phyloP scores from a whole-genome alignment of 1,139 yeast genomes.

The Taiozyma sp. region DNA sequence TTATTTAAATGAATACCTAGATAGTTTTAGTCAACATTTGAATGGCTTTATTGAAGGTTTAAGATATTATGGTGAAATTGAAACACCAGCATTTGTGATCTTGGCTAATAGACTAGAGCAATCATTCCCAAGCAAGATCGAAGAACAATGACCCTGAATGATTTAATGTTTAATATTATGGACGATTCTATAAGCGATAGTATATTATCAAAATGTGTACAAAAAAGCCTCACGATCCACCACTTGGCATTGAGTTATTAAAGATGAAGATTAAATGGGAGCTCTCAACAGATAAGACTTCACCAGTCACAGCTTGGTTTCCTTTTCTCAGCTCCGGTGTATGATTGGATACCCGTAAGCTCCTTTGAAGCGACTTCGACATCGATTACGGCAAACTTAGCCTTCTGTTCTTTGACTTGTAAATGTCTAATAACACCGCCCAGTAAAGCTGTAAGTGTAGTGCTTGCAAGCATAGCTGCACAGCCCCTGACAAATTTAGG shows the following conservation, averaged over 20 bases:
- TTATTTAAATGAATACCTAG: slow-evolving; percentile 47
- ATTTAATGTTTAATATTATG: not conserved
- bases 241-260: not conserved
- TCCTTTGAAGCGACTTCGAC: not conserved
- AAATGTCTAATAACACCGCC: slow-evolving; percentile 31
- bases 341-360: not conserved
- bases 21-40: slow-evolving; percentile 50
- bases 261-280: not conserved
- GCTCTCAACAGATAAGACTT: not conserved
- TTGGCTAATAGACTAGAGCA: slow-evolving; percentile 50
- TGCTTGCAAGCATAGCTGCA: slow-evolving; percentile 53
- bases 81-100: slow-evolving; percentile 51
- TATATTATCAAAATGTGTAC: not conserved
- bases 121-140: slow-evolving; percentile 16
- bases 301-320: not conserved
- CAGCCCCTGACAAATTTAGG: slow-evolving; percentile 50
- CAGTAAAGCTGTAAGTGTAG: slow-evolving; percentile 31
- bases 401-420: slow-evolving; percentile 33
- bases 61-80: slow-evolving; percentile 57
- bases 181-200: not conserved
- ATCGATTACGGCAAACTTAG: not conserved
- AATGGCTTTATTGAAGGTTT: slow-evolving; percentile 51
- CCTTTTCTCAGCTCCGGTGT: not conserved
- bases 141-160: not conserved
- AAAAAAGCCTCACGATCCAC: not conserved